Evolutionary conservation across 768 basidiomycete genomes (phyloP), one percentile per base, ranked within the genome.

Genomic region (Russula sp.): DNA sequence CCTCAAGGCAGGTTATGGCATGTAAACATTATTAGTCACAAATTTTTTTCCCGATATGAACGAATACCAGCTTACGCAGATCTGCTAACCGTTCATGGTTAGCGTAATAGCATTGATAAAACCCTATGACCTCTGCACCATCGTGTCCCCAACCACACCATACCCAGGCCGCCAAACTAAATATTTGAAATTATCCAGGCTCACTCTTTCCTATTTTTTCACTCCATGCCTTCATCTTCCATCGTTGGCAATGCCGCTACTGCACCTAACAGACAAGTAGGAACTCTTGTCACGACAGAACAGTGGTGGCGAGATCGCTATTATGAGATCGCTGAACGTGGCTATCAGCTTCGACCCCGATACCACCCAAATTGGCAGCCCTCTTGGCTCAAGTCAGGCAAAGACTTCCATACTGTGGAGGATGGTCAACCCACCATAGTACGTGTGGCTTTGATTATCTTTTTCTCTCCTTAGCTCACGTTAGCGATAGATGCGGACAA

Each of bases 301-400:
- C n/a, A 2, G n/a, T 65, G 64, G 64, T 65, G 64, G 64, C 10
- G 48, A 42, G 64, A 65, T 24, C 59, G 38, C 30, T 61, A 55
- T 7, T 5, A 56, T 3, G 46, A 40, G 4, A 49, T 65, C 49
- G 48, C 26, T 10, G 30, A 24, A 18, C n/a, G n/a, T n/a, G 65
- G 65, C 6, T 67, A 64, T 26, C 5, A 10, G 26, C 66, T 67
- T 28, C 66, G 66, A 8, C 63, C 48, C 49, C 66, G 66, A 26
- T 67, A 67, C 42, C 63, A 30, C 2, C 62, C 62, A 11, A 18
- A 16, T 44, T 64, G 65, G 65, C 24, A 42, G 26, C 65, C 65
- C 2, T 66, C 65, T 20, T 64, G 65, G 65, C 4, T 54, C 44
- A 20, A 32, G 18, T 57, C 51, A 1, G 50, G 61, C 1, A 30